Evolutionary conservation across 257 asterid species (phyloP).

Genomic region (Solanum gracilifrons): DNA sequence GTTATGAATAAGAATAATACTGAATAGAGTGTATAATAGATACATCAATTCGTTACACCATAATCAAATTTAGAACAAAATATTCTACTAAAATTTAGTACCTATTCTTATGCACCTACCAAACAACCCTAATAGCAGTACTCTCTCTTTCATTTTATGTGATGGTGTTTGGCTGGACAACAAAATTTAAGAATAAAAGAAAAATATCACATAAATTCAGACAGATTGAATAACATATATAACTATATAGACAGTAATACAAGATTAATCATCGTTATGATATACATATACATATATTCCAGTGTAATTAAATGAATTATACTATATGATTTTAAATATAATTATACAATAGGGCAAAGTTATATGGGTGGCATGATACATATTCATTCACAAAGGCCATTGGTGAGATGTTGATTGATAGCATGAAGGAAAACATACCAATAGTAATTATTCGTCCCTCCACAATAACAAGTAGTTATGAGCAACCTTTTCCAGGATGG

Average conservation of each 20-base stretch:
- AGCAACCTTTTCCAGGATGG: slow-evolving; percentile 18
- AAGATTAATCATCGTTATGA: neutral
- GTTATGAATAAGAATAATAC: too few species aligned
- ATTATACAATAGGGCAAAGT: slow-evolving; percentile 13
- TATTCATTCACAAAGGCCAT: neutral
- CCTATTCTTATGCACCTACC: too few species aligned
- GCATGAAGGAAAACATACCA: slow-evolving; percentile 28
- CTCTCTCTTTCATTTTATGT: too few species aligned
- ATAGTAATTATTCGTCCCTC: slow-evolving; percentile 32
- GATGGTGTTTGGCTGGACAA: too few species aligned
- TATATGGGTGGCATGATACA: slow-evolving; percentile 25
- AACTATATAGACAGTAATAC: neutral
- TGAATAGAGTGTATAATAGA: too few species aligned
- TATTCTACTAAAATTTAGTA: too few species aligned
- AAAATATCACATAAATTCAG: neutral
- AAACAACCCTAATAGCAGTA: too few species aligned
- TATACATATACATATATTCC: neutral
- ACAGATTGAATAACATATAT: neutral
- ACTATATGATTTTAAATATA: neutral
- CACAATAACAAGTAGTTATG: slow-evolving; percentile 23
- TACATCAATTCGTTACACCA: too few species aligned
- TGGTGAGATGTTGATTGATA: slow-evolving; percentile 18
- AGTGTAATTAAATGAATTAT: neutral
- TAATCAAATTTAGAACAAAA: too few species aligned
- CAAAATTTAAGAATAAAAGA: too few species aligned